Percentiles rank a stretch among this genome's conserved stretches.
Conservation (phyloP, 192 early-diverging fungal species). For the Gaertneriomyces semiglobifer region DNA sequence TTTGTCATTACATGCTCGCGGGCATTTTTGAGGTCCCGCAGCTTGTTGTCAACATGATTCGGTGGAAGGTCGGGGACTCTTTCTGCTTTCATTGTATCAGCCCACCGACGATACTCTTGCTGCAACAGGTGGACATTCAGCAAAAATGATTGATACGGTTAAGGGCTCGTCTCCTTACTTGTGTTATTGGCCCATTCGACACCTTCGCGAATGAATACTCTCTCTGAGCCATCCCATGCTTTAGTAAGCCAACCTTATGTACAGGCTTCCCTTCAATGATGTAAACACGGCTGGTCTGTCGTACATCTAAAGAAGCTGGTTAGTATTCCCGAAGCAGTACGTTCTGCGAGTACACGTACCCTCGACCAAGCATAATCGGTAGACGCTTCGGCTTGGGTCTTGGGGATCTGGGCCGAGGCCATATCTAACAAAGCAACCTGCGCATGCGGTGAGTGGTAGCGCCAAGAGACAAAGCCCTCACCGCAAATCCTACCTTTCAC, state of each 20-base stretch:
- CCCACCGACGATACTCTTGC: slow-evolving; percentile 23
- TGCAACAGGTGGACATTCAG: slow-evolving; percentile 1
- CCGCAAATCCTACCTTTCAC: slow-evolving; percentile 14
- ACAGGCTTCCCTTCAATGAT: slow-evolving; percentile 19
- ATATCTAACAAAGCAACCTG: slow-evolving; percentile 27
- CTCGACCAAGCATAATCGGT: slow-evolving; percentile 18
- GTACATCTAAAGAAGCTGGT: slow-evolving; percentile 4
- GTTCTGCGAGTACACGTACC: slow-evolving; percentile 7
- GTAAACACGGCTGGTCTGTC: slow-evolving; percentile 10
- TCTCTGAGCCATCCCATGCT: slow-evolving; percentile 13
- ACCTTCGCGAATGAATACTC: slow-evolving; percentile 28
- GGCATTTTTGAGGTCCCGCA: slow-evolving; percentile 15
- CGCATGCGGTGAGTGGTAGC: neutral
- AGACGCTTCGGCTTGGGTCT: slow-evolving; percentile 19
- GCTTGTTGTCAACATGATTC: slow-evolving; percentile 4
- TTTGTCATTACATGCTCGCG: slow-evolving; percentile 12
- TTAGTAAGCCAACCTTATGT: slow-evolving; percentile 19
- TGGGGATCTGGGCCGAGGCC: slow-evolving; percentile 21
- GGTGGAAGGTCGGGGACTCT: slow-evolving; percentile 3
- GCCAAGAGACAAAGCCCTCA: neutral
- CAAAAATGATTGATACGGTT: neutral
- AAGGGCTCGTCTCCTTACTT: slow-evolving; percentile 5
- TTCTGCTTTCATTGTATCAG: slow-evolving; percentile 17
- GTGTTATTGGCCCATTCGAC: slow-evolving; percentile 17
- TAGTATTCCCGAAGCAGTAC: neutral